Conservation (phyloP, 2,329 filamentous ascomycete species). For the Penicillium vulpinum region DNA sequence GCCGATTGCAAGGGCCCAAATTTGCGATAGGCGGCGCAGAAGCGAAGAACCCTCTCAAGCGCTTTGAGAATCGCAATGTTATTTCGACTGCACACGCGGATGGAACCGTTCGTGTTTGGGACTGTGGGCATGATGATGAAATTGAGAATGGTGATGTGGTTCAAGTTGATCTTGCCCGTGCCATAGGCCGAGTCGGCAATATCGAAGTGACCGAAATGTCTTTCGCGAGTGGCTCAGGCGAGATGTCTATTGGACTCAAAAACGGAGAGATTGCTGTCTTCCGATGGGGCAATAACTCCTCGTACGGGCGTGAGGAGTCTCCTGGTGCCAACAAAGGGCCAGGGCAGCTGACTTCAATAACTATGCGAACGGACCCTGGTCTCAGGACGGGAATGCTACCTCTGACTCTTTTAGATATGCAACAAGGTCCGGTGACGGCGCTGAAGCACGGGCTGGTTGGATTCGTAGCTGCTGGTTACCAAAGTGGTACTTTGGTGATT, state of each 20-base stretch:
- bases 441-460: conserved; percentile 87
- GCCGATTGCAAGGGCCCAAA: conserved; percentile 72
- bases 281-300: conserved; percentile 79
- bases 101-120: conserved; percentile 89
- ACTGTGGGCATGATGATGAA: conserved; percentile 86
- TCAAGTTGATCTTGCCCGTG: conserved; percentile 82
- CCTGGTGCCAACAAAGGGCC: conserved; percentile 59
- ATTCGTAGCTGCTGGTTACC: conserved; percentile 84
- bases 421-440: conserved; percentile 76
- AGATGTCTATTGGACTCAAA: conserved; percentile 77
- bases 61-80: conserved; percentile 80
- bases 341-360: conserved; percentile 73
- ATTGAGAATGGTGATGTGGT: conserved; percentile 81
- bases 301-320: conserved; percentile 64
- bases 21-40: conserved; percentile 79
- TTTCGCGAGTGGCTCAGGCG: conserved; percentile 76
- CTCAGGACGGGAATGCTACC: conserved; percentile 82
- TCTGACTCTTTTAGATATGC: conserved; percentile 76
- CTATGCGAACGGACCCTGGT: conserved; percentile 66
- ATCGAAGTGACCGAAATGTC: conserved; percentile 77
- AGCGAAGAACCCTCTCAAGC: conserved; percentile 66
- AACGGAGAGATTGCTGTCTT: conserved; percentile 86
- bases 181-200: conserved; percentile 74
- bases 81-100: conserved; percentile 87
- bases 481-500: conserved; percentile 75